Evolutionary conservation across 768 basidiomycete species (phyloP).

Genomic region (Cystobasidium ongulense): DNA sequence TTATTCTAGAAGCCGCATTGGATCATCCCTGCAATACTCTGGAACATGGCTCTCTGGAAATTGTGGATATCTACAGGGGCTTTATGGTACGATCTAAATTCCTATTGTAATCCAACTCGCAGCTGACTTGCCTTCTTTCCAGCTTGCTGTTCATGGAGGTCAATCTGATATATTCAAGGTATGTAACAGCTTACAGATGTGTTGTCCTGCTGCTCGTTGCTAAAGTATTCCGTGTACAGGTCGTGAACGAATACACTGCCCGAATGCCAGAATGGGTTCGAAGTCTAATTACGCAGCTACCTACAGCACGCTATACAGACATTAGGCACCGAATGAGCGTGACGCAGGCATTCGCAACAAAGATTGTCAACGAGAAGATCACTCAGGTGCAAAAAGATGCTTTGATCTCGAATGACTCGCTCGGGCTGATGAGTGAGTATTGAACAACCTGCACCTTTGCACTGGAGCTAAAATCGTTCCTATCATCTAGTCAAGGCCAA

Average conservation of each 20-base stretch:
- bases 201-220: neutral
- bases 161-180: conserved; percentile 8
- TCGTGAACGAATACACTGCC: neutral
- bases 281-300: neutral
- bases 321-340: neutral
- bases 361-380: conserved; percentile 3
- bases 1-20: neutral
- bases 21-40: conserved; percentile 7
- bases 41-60: neutral
- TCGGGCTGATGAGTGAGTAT: conserved; percentile 4
- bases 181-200: neutral
- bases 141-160: conserved; percentile 2
- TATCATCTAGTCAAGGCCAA: conserved; percentile 5
- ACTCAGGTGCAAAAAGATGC: neutral
- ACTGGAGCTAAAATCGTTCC: neutral
- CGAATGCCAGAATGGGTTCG: neutral
- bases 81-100: conserved; percentile 2
- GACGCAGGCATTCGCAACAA: neutral
- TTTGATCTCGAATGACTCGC: conserved; percentile 1
- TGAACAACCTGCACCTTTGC: neutral
- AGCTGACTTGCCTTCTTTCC: neutral
- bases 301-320: neutral
- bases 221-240: neutral
- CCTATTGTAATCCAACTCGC: neutral
- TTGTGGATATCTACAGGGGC: neutral